Evolutionary conservation across 768 basidiomycete genomes (phyloP), one percentile per base, ranked within the genome.

Genomic region (Psilocybe sp.): DNA sequence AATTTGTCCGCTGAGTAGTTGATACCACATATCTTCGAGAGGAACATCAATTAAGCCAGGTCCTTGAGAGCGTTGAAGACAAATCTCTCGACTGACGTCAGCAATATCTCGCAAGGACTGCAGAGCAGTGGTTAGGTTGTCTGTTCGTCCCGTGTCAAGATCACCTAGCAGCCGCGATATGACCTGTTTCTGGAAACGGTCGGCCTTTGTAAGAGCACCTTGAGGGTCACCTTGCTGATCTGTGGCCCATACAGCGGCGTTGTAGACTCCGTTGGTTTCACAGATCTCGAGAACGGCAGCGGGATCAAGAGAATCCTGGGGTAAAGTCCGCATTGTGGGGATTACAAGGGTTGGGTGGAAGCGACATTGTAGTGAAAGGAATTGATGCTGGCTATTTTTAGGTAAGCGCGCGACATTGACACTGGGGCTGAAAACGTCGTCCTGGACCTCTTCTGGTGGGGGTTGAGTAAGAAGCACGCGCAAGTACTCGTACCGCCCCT

Each of bases 11-110:
- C 82, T 83, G 31, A 98, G 76, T 1, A 97, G 71, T 53, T 83
- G 79, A 65, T 92, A 92, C 94, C 94, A 98, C 55, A 92, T 80
- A 54, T 96, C 90, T 61, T 97, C 94, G 13, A 84, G 57, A 36
- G 78, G 70, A 49, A 78, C 61, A 23, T 76, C 67, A 28, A 60
- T 66, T 9, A 71, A 64, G 15, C 70, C 68, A 11, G 65, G 61
- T 20, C 58, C 65, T 49, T 72, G 71, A 4, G 89, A 90, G 46
- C 80, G 82, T 47, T 83, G 77, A 35, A 86, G 66, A 64, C 93
- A 97, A 20, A 95, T 76, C 1, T 73, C 66, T 3, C 87, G 76
- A 31, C 85, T 87, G 28, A 79, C 77, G 12, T 72, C 70, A 14
- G 81, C 81, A 19, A 94, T 73, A 1, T 74, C 72, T 48, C 79